phyloP scores from a whole-genome alignment of 441 rosid genomes.

The Geranium incanum region DNA sequence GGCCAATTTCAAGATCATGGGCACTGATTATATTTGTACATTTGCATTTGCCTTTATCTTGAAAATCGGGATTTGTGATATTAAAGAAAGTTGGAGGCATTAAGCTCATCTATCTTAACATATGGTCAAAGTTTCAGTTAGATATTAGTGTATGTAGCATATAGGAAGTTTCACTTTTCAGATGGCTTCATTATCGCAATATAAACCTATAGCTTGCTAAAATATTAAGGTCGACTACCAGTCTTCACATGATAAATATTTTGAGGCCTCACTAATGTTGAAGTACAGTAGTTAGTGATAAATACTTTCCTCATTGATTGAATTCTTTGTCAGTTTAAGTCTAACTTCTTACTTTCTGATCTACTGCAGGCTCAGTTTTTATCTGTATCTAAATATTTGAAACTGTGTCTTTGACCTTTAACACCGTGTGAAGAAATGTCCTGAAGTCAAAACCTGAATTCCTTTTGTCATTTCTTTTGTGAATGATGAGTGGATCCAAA shows the following conservation, averaged over 20 bases:
- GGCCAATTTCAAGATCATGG: no score
- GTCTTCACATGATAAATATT: not conserved
- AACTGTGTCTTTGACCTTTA: constrained; percentile 6
- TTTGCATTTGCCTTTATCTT: no score
- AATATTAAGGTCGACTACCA: not conserved
- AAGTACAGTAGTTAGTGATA: not conserved
- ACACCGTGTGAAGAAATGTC: constrained; percentile 2
- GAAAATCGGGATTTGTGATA: no score
- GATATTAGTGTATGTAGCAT: not conserved
- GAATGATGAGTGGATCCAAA: not conserved
- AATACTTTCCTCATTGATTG: not conserved
- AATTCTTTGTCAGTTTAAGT: not conserved
- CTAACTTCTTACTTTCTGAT: not conserved
- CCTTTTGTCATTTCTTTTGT: not conserved
- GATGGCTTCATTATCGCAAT: not conserved
- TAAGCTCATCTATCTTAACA: not conserved
- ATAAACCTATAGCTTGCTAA: not conserved
- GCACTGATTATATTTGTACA: no score
- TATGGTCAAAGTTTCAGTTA: not conserved
- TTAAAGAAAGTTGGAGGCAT: not conserved
- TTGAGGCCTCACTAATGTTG: not conserved
- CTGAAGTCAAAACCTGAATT: not conserved
- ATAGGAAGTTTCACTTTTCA: not conserved
- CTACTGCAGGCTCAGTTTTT: constrained; percentile 3
- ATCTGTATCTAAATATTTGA: constrained; percentile 3